phyloP scores from a whole-genome alignment of 129 eudicot genomes.

The Chrysanthemum lavandulifolium region DNA sequence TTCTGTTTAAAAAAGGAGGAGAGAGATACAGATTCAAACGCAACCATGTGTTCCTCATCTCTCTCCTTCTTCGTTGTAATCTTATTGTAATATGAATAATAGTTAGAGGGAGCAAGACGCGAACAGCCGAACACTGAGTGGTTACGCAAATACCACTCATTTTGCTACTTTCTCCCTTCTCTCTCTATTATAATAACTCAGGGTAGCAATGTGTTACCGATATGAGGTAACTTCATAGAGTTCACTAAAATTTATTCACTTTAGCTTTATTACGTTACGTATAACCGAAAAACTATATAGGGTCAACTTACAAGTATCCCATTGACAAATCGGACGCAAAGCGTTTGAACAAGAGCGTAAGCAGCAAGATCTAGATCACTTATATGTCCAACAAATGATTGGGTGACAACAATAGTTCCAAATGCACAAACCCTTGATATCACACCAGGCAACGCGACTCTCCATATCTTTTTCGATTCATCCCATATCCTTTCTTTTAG shows the following conservation, averaged over 20 bases:
- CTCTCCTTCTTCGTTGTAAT: no score
- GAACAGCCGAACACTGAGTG: no score
- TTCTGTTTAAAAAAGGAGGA: neutral
- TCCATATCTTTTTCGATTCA: constrained; percentile 61
- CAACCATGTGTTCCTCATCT: no score
- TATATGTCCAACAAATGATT: constrained; percentile 60
- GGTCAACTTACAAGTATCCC: constrained; percentile 55
- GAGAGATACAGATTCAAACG: no score
- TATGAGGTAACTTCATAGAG: no score
- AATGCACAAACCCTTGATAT: constrained; percentile 51
- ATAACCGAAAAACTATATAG: neutral
- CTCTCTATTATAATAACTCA: no score
- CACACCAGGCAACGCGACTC: constrained; percentile 59
- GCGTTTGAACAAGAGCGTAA: constrained; percentile 68
- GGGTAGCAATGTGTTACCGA: no score
- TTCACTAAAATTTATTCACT: no score
- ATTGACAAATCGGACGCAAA: constrained; percentile 55
- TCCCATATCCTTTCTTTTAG: constrained; percentile 45
- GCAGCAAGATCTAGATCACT: constrained; percentile 60
- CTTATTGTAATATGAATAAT: no score
- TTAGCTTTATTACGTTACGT: no score
- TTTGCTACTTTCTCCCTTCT: no score
- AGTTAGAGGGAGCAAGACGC: no score
- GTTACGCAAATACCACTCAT: neutral
- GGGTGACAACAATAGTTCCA: constrained; percentile 53